Evolutionary conservation across 2,329 filamentous ascomycete species (phyloP), one percentile per base, ranked within the genome.

Genomic region (Cladosporium austrohemisphaericum): DNA sequence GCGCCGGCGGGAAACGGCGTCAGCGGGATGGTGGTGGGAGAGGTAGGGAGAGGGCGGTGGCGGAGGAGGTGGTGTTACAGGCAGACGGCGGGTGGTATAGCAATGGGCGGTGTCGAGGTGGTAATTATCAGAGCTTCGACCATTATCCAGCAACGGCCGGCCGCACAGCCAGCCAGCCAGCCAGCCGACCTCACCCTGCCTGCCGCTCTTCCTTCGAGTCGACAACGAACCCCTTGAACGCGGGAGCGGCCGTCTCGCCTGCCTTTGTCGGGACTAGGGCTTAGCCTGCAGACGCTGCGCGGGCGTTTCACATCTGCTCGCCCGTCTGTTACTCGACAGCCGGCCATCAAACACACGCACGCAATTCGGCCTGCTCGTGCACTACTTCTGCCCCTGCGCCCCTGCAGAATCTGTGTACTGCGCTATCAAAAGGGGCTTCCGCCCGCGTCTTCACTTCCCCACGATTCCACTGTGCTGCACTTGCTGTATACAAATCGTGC

Each of bases 51-150:
- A n/a, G n/a, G 20, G 43, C 22, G 11, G 33, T 8, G 6, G 41
- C 7, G 37, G 37, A n/a, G 23, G n/a, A n/a, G 41, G 41, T 18
- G 32, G 43, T 47, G 23, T 22, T 47, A 37, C 43, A 47, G 33
- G 43, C 32, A n/a, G 25, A 37, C 43, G 28, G 43, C 37, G 43
- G 43, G 32, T 22, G 43, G 43, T 47, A 37, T 47, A 47, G 43
- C 43, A 47, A 47, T 47, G 43, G 41, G 43, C 43, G 43, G 43
- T 47, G 43, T 47, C 43, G 40, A 19, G 40, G 40, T 36, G 31
- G 41, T 45, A 32, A 45, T 35, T 45, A 36, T 45, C 41, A 35
- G 33, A 31, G 43, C 43, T 33, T 37, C 33, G 31, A 45, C 41
- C n/a, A 41, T 41, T 41, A 37, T 37, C 29, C 32, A 47, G 19